phyloP scores from a whole-genome alignment of 2,329 filamentous ascomycete species.

The Fusarium globosum region DNA sequence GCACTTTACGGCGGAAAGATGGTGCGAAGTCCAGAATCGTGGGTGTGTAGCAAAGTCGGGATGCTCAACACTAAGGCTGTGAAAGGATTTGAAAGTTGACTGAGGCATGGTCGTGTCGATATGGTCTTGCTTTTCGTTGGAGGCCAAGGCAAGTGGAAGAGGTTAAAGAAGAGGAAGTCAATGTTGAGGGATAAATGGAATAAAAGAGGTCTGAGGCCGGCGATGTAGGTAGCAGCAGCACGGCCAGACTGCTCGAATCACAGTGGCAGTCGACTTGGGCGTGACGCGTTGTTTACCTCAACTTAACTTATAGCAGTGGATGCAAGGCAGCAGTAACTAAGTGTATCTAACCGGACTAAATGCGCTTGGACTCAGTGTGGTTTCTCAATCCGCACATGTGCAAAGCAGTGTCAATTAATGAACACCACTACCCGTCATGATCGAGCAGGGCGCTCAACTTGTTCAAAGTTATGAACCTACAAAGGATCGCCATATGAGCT shows the following conservation, averaged over 20 bases:
- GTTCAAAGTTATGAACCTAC: too few relatives aligned
- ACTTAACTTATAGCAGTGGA: neutral
- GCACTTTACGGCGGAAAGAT: neutral
- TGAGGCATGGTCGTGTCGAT: neutral
- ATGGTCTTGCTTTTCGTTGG: too few relatives aligned
- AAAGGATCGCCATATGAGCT: too few relatives aligned
- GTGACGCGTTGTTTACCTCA: neutral
- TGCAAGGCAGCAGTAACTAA: fast-evolving
- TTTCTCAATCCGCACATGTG: neutral
- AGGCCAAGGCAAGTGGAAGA: neutral
- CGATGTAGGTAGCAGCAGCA: neutral
- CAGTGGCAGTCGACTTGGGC: neutral
- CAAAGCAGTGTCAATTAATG: neutral
- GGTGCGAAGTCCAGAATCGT: neutral
- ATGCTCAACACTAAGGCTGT: neutral
- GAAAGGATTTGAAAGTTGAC: neutral
- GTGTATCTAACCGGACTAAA: neutral
- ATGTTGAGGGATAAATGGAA: neutral
- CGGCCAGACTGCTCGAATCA: too few relatives aligned
- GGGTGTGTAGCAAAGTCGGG: neutral
- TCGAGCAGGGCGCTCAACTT: too few relatives aligned
- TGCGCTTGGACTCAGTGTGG: neutral
- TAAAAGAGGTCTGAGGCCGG: neutral
- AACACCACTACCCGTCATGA: neutral
- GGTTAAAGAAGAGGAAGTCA: fast-evolving